Evolutionary conservation across 2,329 filamentous ascomycete genomes (phyloP).

Genomic region (Trichoderma arundinaceum): DNA sequence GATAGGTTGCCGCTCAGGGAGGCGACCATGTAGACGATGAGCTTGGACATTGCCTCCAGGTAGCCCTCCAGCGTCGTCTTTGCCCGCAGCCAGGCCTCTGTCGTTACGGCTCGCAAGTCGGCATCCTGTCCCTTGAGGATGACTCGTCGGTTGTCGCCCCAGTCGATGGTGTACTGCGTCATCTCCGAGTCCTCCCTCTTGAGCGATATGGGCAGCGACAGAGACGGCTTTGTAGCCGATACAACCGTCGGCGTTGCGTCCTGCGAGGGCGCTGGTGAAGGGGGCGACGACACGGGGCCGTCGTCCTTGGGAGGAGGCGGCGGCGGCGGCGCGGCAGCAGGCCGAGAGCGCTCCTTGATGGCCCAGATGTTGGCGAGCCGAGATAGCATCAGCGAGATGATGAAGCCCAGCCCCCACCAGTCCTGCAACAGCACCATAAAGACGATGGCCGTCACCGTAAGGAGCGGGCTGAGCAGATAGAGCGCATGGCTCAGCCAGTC

Average conservation of each 20-base stretch:
- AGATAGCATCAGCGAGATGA: conserved; percentile 57
- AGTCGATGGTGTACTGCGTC: conserved; percentile 57
- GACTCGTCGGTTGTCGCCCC: conserved; percentile 58
- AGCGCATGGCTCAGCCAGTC: conserved; percentile 56
- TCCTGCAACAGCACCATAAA: conserved; percentile 56
- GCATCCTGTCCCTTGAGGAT: conserved; percentile 58
- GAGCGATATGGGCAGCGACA: neutral
- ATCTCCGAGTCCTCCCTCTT: conserved; percentile 31
- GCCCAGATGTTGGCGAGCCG: conserved; percentile 62
- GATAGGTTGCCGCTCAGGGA: conserved; percentile 61
- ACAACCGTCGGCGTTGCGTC: neutral
- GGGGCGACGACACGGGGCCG: neutral
- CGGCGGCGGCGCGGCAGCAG: neutral
- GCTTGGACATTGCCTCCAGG: conserved; percentile 58
- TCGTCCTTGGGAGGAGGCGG: conserved; percentile 3
- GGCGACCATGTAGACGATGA: conserved; percentile 64
- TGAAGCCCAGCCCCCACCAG: conserved; percentile 57
- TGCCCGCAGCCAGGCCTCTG: conserved; percentile 60
- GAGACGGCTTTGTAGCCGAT: neutral
- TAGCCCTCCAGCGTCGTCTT: conserved; percentile 58
- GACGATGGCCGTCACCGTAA: conserved; percentile 52
- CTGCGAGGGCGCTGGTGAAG: neutral
- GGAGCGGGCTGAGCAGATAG: conserved; percentile 54
- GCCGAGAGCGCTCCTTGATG: conserved; percentile 56
- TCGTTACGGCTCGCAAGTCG: conserved; percentile 65